Evolutionary conservation across 2,329 filamentous ascomycete species (phyloP), one percentile per base, ranked within the genome.

Genomic region (Paracoccidioides lutzii): DNA sequence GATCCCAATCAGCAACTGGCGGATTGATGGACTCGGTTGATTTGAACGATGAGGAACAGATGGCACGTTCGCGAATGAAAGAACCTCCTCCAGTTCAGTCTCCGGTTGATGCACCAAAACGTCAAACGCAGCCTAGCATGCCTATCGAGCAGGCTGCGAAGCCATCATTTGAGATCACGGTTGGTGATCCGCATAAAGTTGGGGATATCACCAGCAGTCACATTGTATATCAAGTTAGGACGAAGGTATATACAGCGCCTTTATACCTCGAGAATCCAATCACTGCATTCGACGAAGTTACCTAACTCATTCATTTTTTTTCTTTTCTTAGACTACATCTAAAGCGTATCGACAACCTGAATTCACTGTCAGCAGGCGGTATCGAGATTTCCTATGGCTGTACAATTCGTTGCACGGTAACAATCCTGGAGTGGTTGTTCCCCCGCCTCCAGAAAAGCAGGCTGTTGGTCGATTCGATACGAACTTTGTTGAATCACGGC

Each of bases 151-250:
- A 95, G 74, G 93, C 93, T 49, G 85, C 91, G 35, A 95, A 95
- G 72, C 93, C 93, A 4, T 86, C 77, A 44, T 98, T 97, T 71
- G 77, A 88, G 52, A 97, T 98, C 65, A 83, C 80, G 2, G 93
- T 98, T 28, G 93, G 93, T 57, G 93, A 98, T 73, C 93, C 93
- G 55, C 90, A 96, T 73, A 98, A 97, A 75, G 91, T 98, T 62
- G 93, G 93, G 58, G 93, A 97, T 72, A 73, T 97, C 69, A 96
- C 93, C 7, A 95, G 88, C 71, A 95, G 90, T 60, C 93, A 98
- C 71, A 98, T 95, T 61, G 93, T 97, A 50, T 98, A 98, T 73
- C 89, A 89, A 64, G 93, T 98, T 61, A 81, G 87, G 65, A 98
- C 93, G 57, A 93, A 87, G 82, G 88, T 93, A 78, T 58, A 69